Base-by-base conservation (phyloP, 1,284 basidiomycete species). In the Gymnopus androsaceus region DNA sequence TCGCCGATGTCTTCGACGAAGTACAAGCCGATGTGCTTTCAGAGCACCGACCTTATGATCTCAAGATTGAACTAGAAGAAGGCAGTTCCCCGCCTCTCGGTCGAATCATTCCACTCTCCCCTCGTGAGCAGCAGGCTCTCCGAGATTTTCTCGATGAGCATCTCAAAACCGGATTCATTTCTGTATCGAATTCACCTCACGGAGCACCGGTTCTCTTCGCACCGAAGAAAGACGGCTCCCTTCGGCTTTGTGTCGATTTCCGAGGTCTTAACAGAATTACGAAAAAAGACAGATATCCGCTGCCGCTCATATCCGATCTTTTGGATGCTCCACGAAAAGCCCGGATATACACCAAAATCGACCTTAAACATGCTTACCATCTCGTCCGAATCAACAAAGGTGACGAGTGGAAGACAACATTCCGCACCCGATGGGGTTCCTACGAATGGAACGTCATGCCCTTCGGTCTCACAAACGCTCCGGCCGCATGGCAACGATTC, bases 281-380 rank as follows among this genome's bases (percentile, higher is more conserved):
- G 3, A 44, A 45, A 19, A 54, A 54, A 17, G 36, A 54, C 23
- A 14, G 33, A 3, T 54, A 37, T 14, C 52, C 44, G 3, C 25
- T 54, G 28, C 42, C 52, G 2, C 33, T 54, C n/a, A 40, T 47
- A 30, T 23, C 30, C 5, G 52, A 54, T 14, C 23, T 54, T 3
- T 21, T 54, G 2, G 52, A 54, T 19, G 8, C 31, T 47, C 23
- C 27, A 5, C 7, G n/a, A 30, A 23, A n/a, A 30, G 30, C 25
- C n/a, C 33, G 50, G 23, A 17, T 41, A 12, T 55, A 44, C 25
- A 51, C 49, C 11, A 55, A 42, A 28, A 3, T 74, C 4, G 68
- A 73, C 55, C 63, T 71, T n/a, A 34, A 55, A 33, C 51, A 51
- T 2, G 70, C 65, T 7, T 72, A 70, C 59, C 61, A 69, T 56